A percentile compares a stretch with the other conserved stretches of the same genome.
Evolutionary conservation across 352 stramenopile species (phyloP).

Genomic region (Phytopythium delawarense): DNA sequence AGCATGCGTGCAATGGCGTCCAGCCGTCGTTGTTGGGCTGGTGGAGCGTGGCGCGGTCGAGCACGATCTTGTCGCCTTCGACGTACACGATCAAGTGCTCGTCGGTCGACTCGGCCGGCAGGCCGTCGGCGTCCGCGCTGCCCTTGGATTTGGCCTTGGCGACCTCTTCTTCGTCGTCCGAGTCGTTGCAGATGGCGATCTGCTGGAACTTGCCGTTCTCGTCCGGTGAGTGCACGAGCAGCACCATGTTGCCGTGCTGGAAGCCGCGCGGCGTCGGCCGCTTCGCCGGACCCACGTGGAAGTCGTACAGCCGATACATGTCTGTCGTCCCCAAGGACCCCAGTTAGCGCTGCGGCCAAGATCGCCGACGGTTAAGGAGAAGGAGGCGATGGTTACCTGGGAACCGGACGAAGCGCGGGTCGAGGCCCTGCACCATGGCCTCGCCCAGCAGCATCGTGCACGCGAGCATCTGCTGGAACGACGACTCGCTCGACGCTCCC

Average conservation of each 20-base stretch:
- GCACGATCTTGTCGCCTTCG: conserved; percentile 63
- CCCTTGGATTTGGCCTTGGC: conserved; percentile 8
- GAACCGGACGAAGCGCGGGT: conserved; percentile 75
- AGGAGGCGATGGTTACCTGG: conserved; percentile 27
- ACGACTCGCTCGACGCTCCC: conserved; percentile 59
- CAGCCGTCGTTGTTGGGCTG: conserved; percentile 76
- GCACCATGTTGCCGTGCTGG: conserved; percentile 56
- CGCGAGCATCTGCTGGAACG: conserved; percentile 81
- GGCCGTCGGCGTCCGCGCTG: conserved; percentile 8
- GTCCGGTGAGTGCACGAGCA: conserved; percentile 56
- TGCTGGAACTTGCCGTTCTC: conserved; percentile 47
- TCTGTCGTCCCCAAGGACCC: conserved; percentile 15
- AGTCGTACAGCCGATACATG: conserved; percentile 79
- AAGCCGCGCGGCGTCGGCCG: conserved; percentile 45
- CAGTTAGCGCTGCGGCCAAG: not conserved
- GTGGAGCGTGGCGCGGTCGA: conserved; percentile 62
- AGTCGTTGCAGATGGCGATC: conserved; percentile 25
- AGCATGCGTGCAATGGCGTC: conserved; percentile 74
- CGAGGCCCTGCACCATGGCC: conserved; percentile 75
- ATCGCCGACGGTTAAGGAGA: not conserved
- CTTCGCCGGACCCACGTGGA: conserved; percentile 61
- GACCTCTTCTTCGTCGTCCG: conserved; percentile 9
- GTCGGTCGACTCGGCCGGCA: conserved; percentile 27
- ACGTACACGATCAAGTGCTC: conserved; percentile 63
- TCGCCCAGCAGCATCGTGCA: conserved; percentile 83